phyloP scores from a whole-genome alignment of 345 rosid species.

The Reutealis trisperma region DNA sequence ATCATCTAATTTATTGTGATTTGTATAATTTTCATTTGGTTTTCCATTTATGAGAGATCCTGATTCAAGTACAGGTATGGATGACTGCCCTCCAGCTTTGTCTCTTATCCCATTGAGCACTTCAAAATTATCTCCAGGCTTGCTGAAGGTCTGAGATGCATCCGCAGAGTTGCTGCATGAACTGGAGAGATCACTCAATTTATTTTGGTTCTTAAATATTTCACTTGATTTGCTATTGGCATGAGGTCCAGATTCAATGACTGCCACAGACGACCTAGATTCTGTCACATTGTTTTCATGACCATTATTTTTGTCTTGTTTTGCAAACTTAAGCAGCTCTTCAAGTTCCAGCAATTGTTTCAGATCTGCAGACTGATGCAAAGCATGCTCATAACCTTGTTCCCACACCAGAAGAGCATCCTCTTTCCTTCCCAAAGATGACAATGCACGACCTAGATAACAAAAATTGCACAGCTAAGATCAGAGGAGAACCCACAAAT shows the following conservation, averaged over 20 bases:
- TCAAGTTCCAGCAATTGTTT: conserved; percentile 89
- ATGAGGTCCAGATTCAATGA: conserved; percentile 24
- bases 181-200: conserved; percentile 26
- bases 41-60: conserved; percentile 44
- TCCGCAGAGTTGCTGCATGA: conserved; percentile 23
- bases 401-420: conserved; percentile 80
- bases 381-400: conserved; percentile 67
- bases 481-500: conserved; percentile 15
- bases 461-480: conserved; percentile 21
- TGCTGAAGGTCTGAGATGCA: conserved; percentile 22
- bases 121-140: conserved; percentile 14
- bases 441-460: conserved; percentile 69
- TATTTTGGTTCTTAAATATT: conserved; percentile 24
- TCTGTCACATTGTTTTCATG: conserved; percentile 32
- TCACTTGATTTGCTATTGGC: conserved; percentile 37
- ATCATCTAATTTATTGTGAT: conserved; percentile 30
- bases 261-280: conserved; percentile 21
- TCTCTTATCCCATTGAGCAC: conserved; percentile 24
- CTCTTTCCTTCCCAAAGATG: conserved; percentile 73
- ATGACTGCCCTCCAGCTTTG: conserved; percentile 26
- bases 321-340: conserved; percentile 60
- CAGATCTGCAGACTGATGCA: conserved; percentile 73
- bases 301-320: conserved; percentile 42
- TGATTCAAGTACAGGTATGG: conserved; percentile 37
- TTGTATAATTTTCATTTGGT: conserved; percentile 26